Evolutionary conservation across 257 asterid species (phyloP).

Genomic region (Fraxinus excelsior): DNA sequence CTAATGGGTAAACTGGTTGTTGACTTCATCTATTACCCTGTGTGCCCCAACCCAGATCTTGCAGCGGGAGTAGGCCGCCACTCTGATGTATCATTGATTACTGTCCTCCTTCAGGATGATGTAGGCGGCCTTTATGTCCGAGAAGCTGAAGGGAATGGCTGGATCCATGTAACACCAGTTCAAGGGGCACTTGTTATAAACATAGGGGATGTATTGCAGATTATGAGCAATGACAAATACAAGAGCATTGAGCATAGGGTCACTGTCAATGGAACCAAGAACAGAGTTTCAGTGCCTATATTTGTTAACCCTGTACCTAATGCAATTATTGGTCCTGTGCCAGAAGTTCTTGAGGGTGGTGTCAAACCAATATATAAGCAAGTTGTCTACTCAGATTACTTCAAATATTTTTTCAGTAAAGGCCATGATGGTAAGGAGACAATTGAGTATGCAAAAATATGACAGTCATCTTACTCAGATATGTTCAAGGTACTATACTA

Average conservation of each 20-base stretch:
- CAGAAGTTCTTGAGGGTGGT: slow-evolving; percentile 43
- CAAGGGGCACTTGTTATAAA: slow-evolving; percentile 50
- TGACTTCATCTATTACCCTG: slow-evolving; percentile 48
- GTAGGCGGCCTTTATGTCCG: slow-evolving; percentile 58
- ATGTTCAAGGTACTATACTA: background rate
- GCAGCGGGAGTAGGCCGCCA: slow-evolving; percentile 55
- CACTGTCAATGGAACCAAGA: slow-evolving; percentile 28
- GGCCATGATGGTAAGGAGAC: slow-evolving; percentile 56
- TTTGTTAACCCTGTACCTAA: slow-evolving; percentile 47
- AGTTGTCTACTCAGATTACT: slow-evolving; percentile 46
- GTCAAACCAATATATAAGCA: slow-evolving; percentile 43
- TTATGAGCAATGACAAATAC: slow-evolving; percentile 53
- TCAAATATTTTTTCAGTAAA: slow-evolving; percentile 53
- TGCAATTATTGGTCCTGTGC: slow-evolving; percentile 46
- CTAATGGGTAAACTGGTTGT: slow-evolving; percentile 39
- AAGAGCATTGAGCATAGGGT: slow-evolving; percentile 67
- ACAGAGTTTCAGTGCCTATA: slow-evolving; percentile 51
- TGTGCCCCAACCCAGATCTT: slow-evolving; percentile 49
- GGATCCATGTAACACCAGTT: slow-evolving; percentile 54
- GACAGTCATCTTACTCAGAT: slow-evolving; percentile 7
- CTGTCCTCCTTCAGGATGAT: slow-evolving; percentile 58
- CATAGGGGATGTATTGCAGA: slow-evolving; percentile 50
- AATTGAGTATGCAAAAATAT: slow-evolving; percentile 45
- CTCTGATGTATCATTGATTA: slow-evolving; percentile 53
- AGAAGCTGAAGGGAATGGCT: slow-evolving; percentile 27